Base-by-base conservation (phyloP, 2,329 filamentous ascomycete genomes). In the Cytospora schulzeri region DNA sequence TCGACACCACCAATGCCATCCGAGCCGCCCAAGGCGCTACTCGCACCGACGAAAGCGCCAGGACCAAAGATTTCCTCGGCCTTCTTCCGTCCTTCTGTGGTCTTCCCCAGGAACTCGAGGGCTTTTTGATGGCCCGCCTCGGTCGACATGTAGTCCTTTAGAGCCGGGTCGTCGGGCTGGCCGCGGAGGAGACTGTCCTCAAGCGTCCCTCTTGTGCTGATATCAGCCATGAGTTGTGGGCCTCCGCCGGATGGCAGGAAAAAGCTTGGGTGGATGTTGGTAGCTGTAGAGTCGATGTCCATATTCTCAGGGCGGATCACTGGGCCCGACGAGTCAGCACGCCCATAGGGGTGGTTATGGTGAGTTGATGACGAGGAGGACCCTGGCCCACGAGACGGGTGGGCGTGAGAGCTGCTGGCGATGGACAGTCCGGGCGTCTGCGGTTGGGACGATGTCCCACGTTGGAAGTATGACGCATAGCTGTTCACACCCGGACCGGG, bases 121-220 rank as follows among this genome's bases (percentile, higher is more conserved):
- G 81, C 81, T 71, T 81, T 83, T 66, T 74, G 78, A 72, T 81
- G 84, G 50, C 77, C 80, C 24, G 75, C 75, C 38, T 81, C 80
- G 0, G 78, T 70, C 31, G 68, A 65, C 45, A 73, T 79, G 29
- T 79, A 75, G 9, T 82, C 73, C 63, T 80, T 77, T 35, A 84
- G 74, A 22, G 83, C 80, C 11, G 82, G 79, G 26, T 71, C 69
- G 12, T 70, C 70, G n/a, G 68, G 63, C 45, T 79, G 74, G 2
- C 78, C 82, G 15, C 76, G 77, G 17, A 84, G 72, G n/a, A 86
- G 75, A 19, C 80, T 79, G 45, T 85, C 83, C 64, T 85, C 83
- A 3, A 85, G 71, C 2, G 78, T 79, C 68, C 82, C 70, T 2
- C 75, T 73, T 0, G 78, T 75, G 48, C 75, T 76, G 62, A 78